Base-by-base conservation (phyloP, 768 basidiomycete genomes). In the Agaricus subrufescens region DNA sequence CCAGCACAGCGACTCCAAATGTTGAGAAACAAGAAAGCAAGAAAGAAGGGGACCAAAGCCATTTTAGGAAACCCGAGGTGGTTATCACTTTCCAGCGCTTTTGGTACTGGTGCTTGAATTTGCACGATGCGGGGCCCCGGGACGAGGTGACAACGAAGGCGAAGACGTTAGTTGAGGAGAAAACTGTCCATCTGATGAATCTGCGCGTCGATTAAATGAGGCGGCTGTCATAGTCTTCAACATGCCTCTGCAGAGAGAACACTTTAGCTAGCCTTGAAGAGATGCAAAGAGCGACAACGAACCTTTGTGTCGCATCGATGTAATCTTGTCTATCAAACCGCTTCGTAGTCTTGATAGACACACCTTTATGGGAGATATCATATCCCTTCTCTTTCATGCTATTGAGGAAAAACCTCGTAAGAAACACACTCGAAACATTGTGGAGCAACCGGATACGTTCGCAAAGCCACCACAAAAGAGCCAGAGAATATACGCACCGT, bases 221-320 rank as follows among this genome's bases (percentile, higher is more conserved):
- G 53, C 31, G 14, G 53, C 58, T 14, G 43, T 46, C 49, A 54
- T 34, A 45, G 52, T 26, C 46, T 79, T 83, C 19, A 86, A 70
- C 29, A 86, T 65, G 0, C 81, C 78, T 27, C 85, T 85, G 57
- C 52, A 37, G 14, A 29, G 26, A 48, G 8, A 29, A 8, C 4
- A n/a, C 5, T 48, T 31, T 25, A n/a, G 14, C 26, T 37, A 25
- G 55, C 3, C 29, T 23, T n/a, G 10, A 38, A 42, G 23, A 25
- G n/a, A 37, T 15, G 14, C 19, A 19, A 30, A 12, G 4, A 38
- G 27, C 19, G 42, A 7, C 8, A 30, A 62, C 73, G 59, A 54
- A 87, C 87, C 87, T 72, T 63, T 89, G 88, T 14, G 87, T 89
- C 6, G 86, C 85, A 62, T 89, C 86, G 3, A 89, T 71, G 58